Evolutionary conservation across 495 filamentous ascomycete genomes (phyloP).

Genomic region (Xylaria venustula): DNA sequence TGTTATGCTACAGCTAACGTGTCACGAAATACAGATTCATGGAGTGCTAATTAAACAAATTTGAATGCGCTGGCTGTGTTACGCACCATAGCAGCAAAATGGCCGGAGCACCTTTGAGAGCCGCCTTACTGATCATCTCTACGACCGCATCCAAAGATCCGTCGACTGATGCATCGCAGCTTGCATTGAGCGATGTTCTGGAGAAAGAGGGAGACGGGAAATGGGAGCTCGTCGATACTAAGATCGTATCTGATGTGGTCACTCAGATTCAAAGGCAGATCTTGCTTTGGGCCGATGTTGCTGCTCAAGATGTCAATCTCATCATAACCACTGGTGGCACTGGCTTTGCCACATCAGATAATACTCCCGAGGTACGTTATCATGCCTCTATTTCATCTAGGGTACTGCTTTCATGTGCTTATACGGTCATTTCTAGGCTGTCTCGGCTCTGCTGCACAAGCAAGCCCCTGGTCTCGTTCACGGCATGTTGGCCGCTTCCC

Average conservation of each 20-base stretch:
- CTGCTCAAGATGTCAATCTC: slow-evolving; percentile 61
- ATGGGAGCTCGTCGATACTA: slow-evolving; percentile 67
- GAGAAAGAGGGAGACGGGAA: slow-evolving; percentile 55
- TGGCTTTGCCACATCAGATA: slow-evolving; percentile 85
- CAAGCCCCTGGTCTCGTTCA: slow-evolving; percentile 89
- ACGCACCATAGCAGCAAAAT: not conserved
- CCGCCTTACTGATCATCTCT: slow-evolving; percentile 83
- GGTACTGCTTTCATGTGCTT: not conserved
- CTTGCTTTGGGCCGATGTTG: slow-evolving; percentile 64
- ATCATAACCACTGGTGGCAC: slow-evolving; percentile 90
- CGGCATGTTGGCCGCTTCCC: slow-evolving; percentile 86
- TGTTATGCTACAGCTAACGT: not conserved
- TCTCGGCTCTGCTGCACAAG: slow-evolving; percentile 77
- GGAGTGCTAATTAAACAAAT: too few relatives aligned
- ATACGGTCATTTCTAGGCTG: slow-evolving; percentile 56
- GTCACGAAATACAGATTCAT: not conserved
- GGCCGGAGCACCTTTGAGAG: slow-evolving; percentile 43
- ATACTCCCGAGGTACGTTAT: slow-evolving; percentile 76
- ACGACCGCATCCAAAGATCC: slow-evolving; percentile 88
- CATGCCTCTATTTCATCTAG: not conserved
- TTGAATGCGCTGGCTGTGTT: not conserved
- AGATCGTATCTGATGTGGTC: slow-evolving; percentile 79
- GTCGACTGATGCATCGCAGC: slow-evolving; percentile 69
- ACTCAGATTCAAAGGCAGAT: slow-evolving; percentile 72
- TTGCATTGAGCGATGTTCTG: slow-evolving; percentile 66